Evolutionary conservation across 495 filamentous ascomycete species (phyloP), one percentile per base, ranked within the genome.

Genomic region (Aspergillus conjunctus): DNA sequence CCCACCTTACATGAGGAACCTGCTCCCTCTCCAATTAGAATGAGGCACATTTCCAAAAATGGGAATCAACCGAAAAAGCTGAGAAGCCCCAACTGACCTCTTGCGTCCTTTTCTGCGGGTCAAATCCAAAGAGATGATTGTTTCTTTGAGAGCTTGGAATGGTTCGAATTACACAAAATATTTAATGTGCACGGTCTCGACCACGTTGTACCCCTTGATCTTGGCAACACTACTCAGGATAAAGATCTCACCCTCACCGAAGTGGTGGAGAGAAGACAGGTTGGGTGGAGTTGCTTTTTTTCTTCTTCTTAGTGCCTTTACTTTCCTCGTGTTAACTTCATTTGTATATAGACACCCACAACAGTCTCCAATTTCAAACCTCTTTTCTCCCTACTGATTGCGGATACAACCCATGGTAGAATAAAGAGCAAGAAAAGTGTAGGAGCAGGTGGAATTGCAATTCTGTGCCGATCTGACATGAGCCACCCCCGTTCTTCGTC

Each of bases 141-240:
- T 22, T 26, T 10, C 55, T 43, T 53, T 41, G 43, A 17, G 15
- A 37, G n/a, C 14, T 18, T n/a, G 5, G 26, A 34, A 20, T 44
- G 34, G 18, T 34, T 53, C 54, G 41, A 34, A 31, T 43, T 26
- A 43, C 14, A 53, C 56, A 51, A 5, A 59, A 33, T 41, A 33
- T 45, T 44, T 50, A 22, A 44, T 37, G 32, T 57, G 66, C 66
- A 66, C 63, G 60, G 63, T 57, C 61, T 64, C 58, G 37, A 51
- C 66, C 66, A 68, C 66, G 66, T 68, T 68, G 63, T 57, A 56
- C 60, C 66, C 66, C 66, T 68, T 63, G 60, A 66, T 66, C 66
- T 68, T 68, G 63, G 66, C 66, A 68, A 34, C 51, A 63, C 58
- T 33, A 50, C 63, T 63, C 61, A 68, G 60, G 66, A 68, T 68